A percentile compares a stretch with the other conserved stretches of the same genome.
phyloP scores from a whole-genome alignment of 345 rosid genomes.

The Laguncularia racemosa region DNA sequence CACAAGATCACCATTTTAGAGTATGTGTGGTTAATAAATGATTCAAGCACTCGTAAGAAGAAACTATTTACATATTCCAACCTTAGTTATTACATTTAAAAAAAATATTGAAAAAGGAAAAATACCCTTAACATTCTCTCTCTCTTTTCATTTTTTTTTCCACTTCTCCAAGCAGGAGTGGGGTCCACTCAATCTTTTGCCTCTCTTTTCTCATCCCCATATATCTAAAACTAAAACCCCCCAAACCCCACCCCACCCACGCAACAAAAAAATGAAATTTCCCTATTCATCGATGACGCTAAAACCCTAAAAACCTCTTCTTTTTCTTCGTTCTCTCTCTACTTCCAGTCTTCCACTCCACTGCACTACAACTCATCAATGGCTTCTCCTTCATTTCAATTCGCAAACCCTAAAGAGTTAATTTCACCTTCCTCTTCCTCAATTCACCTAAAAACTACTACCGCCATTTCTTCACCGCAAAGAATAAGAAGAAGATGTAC shows the following conservation, averaged over 20 bases:
- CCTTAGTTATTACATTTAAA: too few relatives aligned
- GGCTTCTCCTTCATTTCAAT: constrained; percentile 48
- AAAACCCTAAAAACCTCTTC: constrained; percentile 43
- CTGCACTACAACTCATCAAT: not conserved
- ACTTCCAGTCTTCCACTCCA: not conserved
- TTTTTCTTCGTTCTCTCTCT: not conserved
- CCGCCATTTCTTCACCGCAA: constrained; percentile 12
- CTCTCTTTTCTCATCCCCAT: not conserved
- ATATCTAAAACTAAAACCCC: not conserved
- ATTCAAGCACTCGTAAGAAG: too few relatives aligned
- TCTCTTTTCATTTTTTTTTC: too few relatives aligned
- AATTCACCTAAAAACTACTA: not conserved
- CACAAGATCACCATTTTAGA: too few relatives aligned
- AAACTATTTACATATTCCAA: too few relatives aligned
- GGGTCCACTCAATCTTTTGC: constrained; percentile 16
- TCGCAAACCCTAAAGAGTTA: constrained; percentile 40
- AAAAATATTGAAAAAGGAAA: too few relatives aligned
- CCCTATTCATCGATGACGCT: constrained; percentile 5
- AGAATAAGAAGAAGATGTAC: constrained; percentile 10
- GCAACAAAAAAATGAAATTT: not conserved
- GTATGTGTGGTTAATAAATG: too few relatives aligned
- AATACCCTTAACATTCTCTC: too few relatives aligned
- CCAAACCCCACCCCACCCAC: not conserved
- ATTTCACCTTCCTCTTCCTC: constrained; percentile 32
- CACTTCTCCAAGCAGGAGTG: too few relatives aligned